A percentile compares a stretch with the other conserved stretches of the same genome.
These are phyloP conservation scores for Trichoderma gracile DNA, from an alignment of 2,329 filamentous ascomycete species.

Conservation along the genomic window DNA sequence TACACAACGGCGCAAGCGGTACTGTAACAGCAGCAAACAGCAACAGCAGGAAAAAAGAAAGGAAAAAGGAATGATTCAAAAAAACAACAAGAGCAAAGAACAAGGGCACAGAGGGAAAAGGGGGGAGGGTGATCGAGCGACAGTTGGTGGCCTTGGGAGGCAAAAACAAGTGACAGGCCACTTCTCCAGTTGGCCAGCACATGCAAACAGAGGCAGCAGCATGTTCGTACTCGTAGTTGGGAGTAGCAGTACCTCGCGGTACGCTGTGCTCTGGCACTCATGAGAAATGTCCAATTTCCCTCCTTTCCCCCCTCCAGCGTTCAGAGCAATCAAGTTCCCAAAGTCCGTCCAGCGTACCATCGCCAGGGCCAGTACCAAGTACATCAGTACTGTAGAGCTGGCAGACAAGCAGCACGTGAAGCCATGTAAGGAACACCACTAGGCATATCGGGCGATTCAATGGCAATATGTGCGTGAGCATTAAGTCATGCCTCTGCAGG, in stretches of 20 bases:
- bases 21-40: neutral
- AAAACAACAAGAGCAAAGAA: neutral
- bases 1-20: neutral
- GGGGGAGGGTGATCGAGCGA: neutral
- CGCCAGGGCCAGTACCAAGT: neutral
- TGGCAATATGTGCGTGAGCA: neutral
- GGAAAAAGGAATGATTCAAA: no score
- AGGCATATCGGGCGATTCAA: neutral
- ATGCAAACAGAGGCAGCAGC: neutral
- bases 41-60: neutral
- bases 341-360: neutral
- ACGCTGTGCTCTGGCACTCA: slow-evolving; percentile 2
- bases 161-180: neutral
- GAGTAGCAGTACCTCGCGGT: slow-evolving; percentile 4
- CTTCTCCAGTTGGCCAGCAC: neutral
- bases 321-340: slow-evolving; percentile 1
- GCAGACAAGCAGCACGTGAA: neutral
- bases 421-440: neutral
- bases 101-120: neutral
- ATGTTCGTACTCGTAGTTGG: neutral
- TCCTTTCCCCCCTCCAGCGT: neutral
- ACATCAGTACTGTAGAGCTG: neutral
- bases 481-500: no score
- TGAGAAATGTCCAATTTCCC: slow-evolving; percentile 4
- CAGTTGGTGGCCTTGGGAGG: neutral